Conservation (phyloP, 306 rosid genomes). For the Amphicarpaea edgeworthii region DNA sequence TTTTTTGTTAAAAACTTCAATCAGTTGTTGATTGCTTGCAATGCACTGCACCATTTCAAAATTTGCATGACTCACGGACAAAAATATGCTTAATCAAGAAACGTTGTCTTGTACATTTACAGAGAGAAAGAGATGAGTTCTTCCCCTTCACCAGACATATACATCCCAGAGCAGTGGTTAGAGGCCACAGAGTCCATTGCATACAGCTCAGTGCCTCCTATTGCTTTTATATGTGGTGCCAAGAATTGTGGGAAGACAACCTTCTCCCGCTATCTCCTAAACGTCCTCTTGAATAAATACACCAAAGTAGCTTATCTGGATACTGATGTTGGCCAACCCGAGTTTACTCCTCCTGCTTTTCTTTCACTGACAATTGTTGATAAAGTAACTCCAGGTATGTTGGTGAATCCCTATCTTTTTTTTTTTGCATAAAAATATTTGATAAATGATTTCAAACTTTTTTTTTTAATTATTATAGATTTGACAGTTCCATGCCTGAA, state of each 20-base stretch:
- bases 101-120: background rate
- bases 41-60: too few relatives aligned
- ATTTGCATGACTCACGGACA: too few relatives aligned
- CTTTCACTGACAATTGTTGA: constrained; percentile 73
- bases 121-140: constrained; percentile 51
- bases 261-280: constrained; percentile 88
- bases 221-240: constrained; percentile 78
- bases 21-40: too few relatives aligned
- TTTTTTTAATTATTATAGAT: constrained; percentile 57
- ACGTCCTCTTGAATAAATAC: constrained; percentile 59
- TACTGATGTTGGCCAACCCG: constrained; percentile 96
- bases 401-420: constrained; percentile 35
- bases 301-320: constrained; percentile 78
- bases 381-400: constrained; percentile 68
- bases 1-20: too few relatives aligned
- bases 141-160: constrained; percentile 56
- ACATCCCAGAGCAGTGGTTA: constrained; percentile 76
- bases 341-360: constrained; percentile 90
- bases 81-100: background rate
- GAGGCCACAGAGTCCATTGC: constrained; percentile 69
- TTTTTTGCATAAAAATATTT: background rate
- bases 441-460: background rate
- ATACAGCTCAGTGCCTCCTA: constrained; percentile 56
- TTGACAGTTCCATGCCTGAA: constrained; percentile 80
- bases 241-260: constrained; percentile 90